Conservation (phyloP, 129 eudicot genomes). For the Saposhnikovia divaricata region DNA sequence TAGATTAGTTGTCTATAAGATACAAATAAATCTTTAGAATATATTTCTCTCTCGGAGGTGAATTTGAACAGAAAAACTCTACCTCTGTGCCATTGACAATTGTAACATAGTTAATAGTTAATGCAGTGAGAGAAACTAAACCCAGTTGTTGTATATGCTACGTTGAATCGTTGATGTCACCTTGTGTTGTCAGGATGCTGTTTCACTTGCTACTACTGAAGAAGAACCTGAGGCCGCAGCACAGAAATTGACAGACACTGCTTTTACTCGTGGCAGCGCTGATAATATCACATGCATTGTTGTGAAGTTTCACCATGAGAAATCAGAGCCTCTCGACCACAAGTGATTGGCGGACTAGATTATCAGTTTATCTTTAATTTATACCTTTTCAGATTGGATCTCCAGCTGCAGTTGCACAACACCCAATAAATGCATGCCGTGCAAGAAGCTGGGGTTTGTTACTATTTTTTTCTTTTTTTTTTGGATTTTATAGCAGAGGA, state of each 20-base stretch:
- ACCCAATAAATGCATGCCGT: neutral
- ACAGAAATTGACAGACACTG: constrained; percentile 68
- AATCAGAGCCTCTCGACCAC: constrained; percentile 15
- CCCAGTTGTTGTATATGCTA: neutral
- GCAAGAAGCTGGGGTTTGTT: constrained; percentile 21
- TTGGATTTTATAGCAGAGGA: constrained; percentile 5
- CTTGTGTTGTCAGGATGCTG: constrained; percentile 61
- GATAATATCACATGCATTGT: constrained; percentile 86
- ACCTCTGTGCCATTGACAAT: neutral
- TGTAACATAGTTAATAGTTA: neutral
- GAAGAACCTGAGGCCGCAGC: constrained; percentile 78
- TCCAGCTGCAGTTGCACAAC: neutral
- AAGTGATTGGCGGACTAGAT: neutral
- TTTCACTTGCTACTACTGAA: constrained; percentile 63
- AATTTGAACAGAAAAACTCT: neutral
- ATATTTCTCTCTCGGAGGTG: neutral
- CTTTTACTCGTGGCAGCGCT: constrained; percentile 78
- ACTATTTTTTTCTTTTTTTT: constrained; percentile 17
- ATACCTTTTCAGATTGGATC: neutral
- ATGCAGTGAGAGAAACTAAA: neutral
- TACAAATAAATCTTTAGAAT: neutral
- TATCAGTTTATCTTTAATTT: neutral
- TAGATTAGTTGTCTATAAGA: neutral
- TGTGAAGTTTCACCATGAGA: constrained; percentile 54
- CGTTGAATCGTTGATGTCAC: neutral